Evolutionary conservation across 495 filamentous ascomycete species (phyloP), one percentile per base, ranked within the genome.

Genomic region (Oidiodendron maius): DNA sequence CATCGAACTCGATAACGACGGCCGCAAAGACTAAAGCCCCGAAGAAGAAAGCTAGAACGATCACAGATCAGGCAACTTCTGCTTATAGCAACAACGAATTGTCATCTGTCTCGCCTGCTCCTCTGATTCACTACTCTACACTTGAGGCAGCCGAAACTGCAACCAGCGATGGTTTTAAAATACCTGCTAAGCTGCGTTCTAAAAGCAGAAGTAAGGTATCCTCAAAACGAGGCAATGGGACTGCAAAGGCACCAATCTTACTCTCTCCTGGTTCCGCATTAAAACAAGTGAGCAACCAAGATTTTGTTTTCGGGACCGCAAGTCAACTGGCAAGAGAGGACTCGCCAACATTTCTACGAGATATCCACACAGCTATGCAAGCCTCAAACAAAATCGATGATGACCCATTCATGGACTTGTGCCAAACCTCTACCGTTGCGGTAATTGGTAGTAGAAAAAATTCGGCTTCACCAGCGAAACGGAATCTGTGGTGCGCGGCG

Each of bases 251-350:
- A 40, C 73, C 56, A 37, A 72, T 80, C 3, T 64, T 95, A 6
- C 71, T 90, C 23, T 88, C 89, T 3, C 91, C 91, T 2, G 70
- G 71, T 44, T 80, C 81, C 34, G 91, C 90, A 15, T 59, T 80
- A 36, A 78, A 78, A 50, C 74, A 81, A 51, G 66, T 85, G n/a
- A 70, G 81, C 3, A 68, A 77, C 5, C 91, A 95, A 60, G 82
- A 91, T 51, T 83, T 95, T 52, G 65, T 96, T 2, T 97, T 97
- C 63, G 91, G 91, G 13, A 96, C 89, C 1, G 94, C 86, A 15
- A 96, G 91, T 64, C 91, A 97, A 62, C 68, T 97, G 15, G 86
- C 85, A 40, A 71, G 73, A 44, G 84, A 88, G 30, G 81, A 89
- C 41, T 87, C 87, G 0, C 84, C 87, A 2, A 71, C 73, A 2